Evolutionary conservation across 108 stramenopile genomes (phyloP).

Genomic region (Pseudonitzschia multiseries): DNA sequence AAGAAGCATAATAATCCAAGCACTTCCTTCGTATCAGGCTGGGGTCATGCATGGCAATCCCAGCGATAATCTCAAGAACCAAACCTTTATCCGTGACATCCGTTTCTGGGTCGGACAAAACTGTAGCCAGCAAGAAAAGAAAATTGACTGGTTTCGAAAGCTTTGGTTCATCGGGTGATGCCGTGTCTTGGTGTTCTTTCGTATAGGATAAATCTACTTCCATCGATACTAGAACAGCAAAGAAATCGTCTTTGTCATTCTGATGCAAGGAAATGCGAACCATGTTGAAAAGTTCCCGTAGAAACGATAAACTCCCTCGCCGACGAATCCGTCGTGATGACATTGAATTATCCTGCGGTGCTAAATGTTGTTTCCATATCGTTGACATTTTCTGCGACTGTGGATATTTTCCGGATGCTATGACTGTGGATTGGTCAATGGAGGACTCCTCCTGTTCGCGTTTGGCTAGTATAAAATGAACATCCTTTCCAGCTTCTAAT

Average conservation of each 20-base stretch:
- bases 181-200: constrained; percentile 7
- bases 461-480: not conserved
- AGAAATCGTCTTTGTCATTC: constrained; percentile 84
- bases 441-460: constrained; percentile 18
- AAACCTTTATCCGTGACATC: constrained; percentile 68
- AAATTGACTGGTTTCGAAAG: constrained; percentile 50
- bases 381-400: constrained; percentile 27
- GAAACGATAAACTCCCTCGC: constrained; percentile 72
- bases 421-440: constrained; percentile 30
- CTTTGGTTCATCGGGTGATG: not conserved
- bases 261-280: constrained; percentile 79
- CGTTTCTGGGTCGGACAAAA: constrained; percentile 67
- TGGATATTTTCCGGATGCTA: constrained; percentile 16
- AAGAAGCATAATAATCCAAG: constrained; percentile 42
- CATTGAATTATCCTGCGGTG: constrained; percentile 78
- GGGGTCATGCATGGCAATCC: constrained; percentile 79
- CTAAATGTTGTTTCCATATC: constrained; percentile 79
- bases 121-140: constrained; percentile 60
- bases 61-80: constrained; percentile 74
- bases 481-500: constrained; percentile 5
- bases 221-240: constrained; percentile 58
- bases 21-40: constrained; percentile 67
- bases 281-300: constrained; percentile 86
- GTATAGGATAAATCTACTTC: constrained; percentile 44
- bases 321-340: constrained; percentile 63